Evolutionary conservation across 2,329 filamentous ascomycete species (phyloP).

Genomic region (Colletotrichum cordylinicola): DNA sequence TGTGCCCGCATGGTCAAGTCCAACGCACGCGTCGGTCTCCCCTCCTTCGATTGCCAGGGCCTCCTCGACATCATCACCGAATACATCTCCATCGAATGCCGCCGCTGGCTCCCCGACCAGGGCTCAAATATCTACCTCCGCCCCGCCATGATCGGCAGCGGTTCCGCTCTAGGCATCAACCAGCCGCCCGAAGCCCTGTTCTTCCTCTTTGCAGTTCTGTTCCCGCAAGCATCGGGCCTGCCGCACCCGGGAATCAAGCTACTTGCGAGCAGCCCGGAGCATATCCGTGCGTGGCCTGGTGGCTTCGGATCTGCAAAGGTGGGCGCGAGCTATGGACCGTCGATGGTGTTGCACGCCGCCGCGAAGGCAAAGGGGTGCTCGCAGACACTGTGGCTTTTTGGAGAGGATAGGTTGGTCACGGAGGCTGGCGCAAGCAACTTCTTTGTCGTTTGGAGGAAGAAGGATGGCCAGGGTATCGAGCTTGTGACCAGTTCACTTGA

Average conservation of each 20-base stretch:
- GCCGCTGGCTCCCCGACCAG: constrained; percentile 66
- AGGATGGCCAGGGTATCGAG: constrained; percentile 58
- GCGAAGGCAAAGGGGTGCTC: constrained; percentile 59
- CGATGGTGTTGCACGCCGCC: constrained; percentile 59
- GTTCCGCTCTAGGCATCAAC: constrained; percentile 66
- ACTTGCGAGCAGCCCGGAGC: neutral
- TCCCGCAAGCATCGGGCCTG: constrained; percentile 22
- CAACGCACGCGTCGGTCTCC: constrained; percentile 65
- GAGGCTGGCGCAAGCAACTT: constrained; percentile 69
- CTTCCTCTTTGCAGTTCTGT: constrained; percentile 59
- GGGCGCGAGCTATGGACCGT: constrained; percentile 68
- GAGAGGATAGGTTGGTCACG: constrained; percentile 59
- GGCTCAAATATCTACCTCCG: constrained; percentile 69
- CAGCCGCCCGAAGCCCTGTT: constrained; percentile 69
- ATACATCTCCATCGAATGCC: constrained; percentile 59
- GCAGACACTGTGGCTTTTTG: constrained; percentile 69
- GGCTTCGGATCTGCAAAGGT: constrained; percentile 69
- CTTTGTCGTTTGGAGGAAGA: constrained; percentile 60
- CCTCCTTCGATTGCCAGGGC: constrained; percentile 66
- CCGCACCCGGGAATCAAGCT: neutral
- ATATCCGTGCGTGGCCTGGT: constrained; percentile 46
- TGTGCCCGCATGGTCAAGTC: constrained; percentile 57
- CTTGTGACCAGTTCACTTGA: constrained; percentile 85
- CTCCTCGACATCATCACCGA: constrained; percentile 68
- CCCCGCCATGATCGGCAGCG: constrained; percentile 69